These are phyloP conservation scores for Speleostelium caveatum DNA, from an alignment of 78 protist species.

Conservation along the genomic window DNA sequence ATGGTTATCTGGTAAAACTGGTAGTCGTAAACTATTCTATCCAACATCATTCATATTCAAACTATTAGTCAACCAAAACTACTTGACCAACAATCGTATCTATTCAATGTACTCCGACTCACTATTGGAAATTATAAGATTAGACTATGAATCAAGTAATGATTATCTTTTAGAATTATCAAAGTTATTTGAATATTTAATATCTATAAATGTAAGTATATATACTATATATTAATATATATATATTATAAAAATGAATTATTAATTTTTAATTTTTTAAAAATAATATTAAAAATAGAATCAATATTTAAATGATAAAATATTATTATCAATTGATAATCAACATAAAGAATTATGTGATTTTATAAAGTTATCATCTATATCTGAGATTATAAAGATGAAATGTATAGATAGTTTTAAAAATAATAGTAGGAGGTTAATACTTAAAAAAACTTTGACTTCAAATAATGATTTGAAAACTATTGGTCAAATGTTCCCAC, in stretches of 20 bases:
- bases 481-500: constrained; percentile 29
- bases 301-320: constrained; percentile 24
- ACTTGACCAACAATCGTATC: constrained; percentile 15
- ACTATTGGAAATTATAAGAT: constrained; percentile 31
- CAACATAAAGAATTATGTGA: constrained; percentile 36
- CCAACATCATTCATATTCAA: constrained; percentile 33
- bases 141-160: background rate
- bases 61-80: constrained; percentile 12
- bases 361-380: constrained; percentile 16
- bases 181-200: background rate
- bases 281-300: background rate
- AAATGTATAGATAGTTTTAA: background rate
- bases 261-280: no score
- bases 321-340: constrained; percentile 8
- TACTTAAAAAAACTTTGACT: constrained; percentile 1
- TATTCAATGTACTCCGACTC: constrained; percentile 67
- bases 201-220: background rate
- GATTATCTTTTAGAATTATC: background rate
- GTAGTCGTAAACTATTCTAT: constrained; percentile 40
- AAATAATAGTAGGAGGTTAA: background rate
- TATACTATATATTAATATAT: background rate
- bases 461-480: constrained; percentile 3
- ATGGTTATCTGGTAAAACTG: constrained; percentile 52
- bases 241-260: constrained; percentile 3
- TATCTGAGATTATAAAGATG: background rate